Conservation (phyloP, 306 rosid species). For the Malus asiatica region DNA sequence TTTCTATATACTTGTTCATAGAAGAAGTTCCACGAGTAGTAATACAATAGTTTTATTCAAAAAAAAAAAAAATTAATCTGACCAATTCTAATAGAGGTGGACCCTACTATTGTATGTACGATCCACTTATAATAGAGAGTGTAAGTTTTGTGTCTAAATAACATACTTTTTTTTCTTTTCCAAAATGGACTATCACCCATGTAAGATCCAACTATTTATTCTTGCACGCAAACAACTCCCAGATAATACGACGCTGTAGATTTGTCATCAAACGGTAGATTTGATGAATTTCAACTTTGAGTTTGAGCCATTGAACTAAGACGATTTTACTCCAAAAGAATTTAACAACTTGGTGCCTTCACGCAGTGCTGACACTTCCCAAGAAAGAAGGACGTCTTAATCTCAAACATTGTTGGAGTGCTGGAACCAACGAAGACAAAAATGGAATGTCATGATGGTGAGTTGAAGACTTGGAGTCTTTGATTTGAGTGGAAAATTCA, state of each 20-base stretch:
- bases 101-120: too few relatives aligned
- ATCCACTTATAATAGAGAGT: too few relatives aligned
- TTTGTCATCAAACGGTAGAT: not conserved
- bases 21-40: too few relatives aligned
- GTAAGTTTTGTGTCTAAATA: too few relatives aligned
- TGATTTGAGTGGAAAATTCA: not conserved
- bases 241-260: not conserved
- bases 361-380: not conserved
- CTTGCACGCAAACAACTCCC: not conserved
- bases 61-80: too few relatives aligned
- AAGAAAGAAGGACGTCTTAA: not conserved
- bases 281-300: not conserved
- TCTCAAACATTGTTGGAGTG: not conserved
- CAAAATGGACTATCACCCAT: not conserved
- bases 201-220: not conserved
- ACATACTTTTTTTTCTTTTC: too few relatives aligned
- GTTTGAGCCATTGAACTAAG: not conserved
- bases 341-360: not conserved
- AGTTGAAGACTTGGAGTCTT: not conserved
- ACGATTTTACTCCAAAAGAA: not conserved
- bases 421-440: not conserved
- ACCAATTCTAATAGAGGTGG: too few relatives aligned
- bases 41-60: too few relatives aligned
- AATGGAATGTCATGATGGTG: not conserved
- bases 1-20: too few relatives aligned